Evolutionary conservation across 2,329 filamentous ascomycete species (phyloP), one percentile per base, ranked within the genome.

Genomic region (Diaporthe citri): DNA sequence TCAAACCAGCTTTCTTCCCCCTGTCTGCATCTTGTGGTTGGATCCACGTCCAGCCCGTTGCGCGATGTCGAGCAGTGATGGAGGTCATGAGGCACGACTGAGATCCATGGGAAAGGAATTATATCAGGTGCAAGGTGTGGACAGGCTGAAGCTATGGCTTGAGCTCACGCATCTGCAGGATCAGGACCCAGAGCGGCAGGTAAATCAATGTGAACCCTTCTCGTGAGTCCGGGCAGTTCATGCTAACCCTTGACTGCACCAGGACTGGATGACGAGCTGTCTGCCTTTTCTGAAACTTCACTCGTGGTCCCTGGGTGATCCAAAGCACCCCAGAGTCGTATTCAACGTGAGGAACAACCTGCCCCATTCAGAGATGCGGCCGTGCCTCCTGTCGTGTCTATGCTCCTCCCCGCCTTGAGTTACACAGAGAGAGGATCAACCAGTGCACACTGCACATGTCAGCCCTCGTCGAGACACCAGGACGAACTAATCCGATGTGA

Each of bases 401-500:
- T 15, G 10, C 9, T 25, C 34, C 4, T 15, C 22, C 6, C n/a
- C 56, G 43, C 39, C 13, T 39, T 17, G 69, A 55, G 57, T 34
- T 5, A 22, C 22, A n/a, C 39, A 64, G n/a, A n/a, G n/a, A n/a
- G n/a, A n/a, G n/a, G n/a, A n/a, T n/a, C n/a, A n/a, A n/a, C n/a
- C n/a, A n/a, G n/a, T n/a, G n/a, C n/a, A n/a, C n/a, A n/a, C n/a
- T n/a, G n/a, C n/a, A n/a, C n/a, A 22, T 8, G 43, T 48, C 20
- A 39, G 72, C 67, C 67, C 41, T 46, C 39, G 46, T 46, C 59
- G 34, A 7, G 15, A 25, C 22, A 66, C 34, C 17, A 28, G 46
- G 28, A 79, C 77, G 77, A 80, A 80, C 80, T 69, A 31, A 69
- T 25, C 20, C 9, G 46, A 25, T 28, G 83, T 69, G 83, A 10